These are phyloP conservation scores for Penicillium pancosmium DNA, from an alignment of 495 filamentous ascomycete genomes.

Conservation along the genomic window DNA sequence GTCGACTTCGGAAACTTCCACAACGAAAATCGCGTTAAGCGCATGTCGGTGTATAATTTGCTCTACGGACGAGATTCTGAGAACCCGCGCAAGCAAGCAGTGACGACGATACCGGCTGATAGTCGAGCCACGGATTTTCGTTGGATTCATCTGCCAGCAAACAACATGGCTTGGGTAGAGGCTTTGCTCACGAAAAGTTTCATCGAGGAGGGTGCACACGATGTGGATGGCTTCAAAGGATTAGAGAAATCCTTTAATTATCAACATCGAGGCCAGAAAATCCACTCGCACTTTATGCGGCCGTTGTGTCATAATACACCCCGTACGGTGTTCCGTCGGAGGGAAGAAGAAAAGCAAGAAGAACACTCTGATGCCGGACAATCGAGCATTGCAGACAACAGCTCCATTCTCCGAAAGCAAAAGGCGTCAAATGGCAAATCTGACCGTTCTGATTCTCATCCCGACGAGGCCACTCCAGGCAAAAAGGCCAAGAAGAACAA, in stretches of 20 bases:
- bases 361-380: constrained; percentile 25
- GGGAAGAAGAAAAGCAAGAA: constrained; percentile 43
- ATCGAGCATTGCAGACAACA: constrained; percentile 11
- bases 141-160: constrained; percentile 73
- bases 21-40: constrained; percentile 60
- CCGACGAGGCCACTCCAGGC: constrained; percentile 32
- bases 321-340: constrained; percentile 38
- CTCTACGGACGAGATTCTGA: constrained; percentile 63
- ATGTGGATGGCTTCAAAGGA: constrained; percentile 70
- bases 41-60: constrained; percentile 59
- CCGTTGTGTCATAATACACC: constrained; percentile 63
- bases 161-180: constrained; percentile 63
- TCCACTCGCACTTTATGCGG: constrained; percentile 70
- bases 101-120: constrained; percentile 57
- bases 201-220: constrained; percentile 65
- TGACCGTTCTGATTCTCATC: constrained; percentile 31
- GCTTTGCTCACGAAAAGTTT: constrained; percentile 67
- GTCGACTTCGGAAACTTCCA: constrained; percentile 71
- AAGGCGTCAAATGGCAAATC: constrained; percentile 31
- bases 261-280: constrained; percentile 62
- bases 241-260: constrained; percentile 66
- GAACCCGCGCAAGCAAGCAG: constrained; percentile 51
- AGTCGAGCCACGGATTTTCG: constrained; percentile 60
- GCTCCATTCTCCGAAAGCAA: constrained; percentile 25
- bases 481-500: constrained; percentile 46